Conservation (phyloP, 305 asterid species). For the Fraxinus xanthoxyloides region DNA sequence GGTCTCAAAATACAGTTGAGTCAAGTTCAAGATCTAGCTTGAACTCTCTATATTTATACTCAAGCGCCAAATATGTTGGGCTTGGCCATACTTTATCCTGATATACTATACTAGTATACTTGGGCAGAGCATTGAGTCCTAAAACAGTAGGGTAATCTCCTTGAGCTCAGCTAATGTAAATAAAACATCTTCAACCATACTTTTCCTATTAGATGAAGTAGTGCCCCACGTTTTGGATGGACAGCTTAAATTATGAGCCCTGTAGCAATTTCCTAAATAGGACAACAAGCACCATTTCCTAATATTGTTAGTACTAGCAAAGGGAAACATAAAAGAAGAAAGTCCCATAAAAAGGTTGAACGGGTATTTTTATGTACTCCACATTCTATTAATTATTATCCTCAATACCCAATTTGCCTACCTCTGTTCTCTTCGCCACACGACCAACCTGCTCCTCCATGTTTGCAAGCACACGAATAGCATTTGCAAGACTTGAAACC, state of each 20-base stretch:
- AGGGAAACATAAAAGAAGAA: slow-evolving; percentile 1
- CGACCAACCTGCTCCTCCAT: slow-evolving; percentile 98
- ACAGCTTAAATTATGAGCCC: background rate
- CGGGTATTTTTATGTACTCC: background rate
- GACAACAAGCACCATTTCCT: background rate
- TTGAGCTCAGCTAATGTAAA: background rate
- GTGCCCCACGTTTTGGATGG: background rate
- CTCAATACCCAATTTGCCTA: slow-evolving; percentile 27
- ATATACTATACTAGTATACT: background rate
- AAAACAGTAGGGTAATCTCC: slow-evolving; percentile 1
- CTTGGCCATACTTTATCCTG: background rate
- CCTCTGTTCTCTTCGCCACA: slow-evolving; percentile 80
- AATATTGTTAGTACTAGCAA: slow-evolving; percentile 1
- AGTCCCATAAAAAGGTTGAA: background rate
- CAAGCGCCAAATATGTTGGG: background rate
- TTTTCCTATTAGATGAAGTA: background rate
- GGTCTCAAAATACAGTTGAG: background rate
- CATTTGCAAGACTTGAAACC: slow-evolving; percentile 85
- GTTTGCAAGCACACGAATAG: slow-evolving; percentile 90
- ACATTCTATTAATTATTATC: slow-evolving; percentile 9
- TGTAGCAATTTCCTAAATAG: background rate
- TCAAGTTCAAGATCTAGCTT: background rate
- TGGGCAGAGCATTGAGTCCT: background rate
- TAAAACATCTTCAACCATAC: background rate
- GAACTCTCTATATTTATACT: background rate